Evolutionary conservation across 2,329 filamentous ascomycete species (phyloP).

Genomic region (Penicillium vulpinum): DNA sequence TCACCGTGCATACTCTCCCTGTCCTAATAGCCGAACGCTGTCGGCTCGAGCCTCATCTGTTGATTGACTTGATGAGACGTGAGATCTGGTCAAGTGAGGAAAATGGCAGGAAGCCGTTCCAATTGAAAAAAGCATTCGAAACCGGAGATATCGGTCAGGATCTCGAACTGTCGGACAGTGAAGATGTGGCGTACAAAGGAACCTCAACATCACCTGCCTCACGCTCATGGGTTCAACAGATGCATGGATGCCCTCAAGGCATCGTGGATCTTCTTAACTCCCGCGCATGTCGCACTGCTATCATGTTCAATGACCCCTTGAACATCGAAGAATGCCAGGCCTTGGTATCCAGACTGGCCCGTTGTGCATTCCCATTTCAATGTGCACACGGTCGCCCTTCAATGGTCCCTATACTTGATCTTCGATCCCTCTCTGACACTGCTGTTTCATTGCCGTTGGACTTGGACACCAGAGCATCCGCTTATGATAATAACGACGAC

Average conservation of each 20-base stretch:
- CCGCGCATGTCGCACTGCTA: slow-evolving; percentile 50
- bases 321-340: slow-evolving; percentile 39
- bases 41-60: slow-evolving; percentile 66
- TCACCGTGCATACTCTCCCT: slow-evolving; percentile 64
- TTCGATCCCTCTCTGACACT: slow-evolving; percentile 19
- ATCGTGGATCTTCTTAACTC: slow-evolving; percentile 65
- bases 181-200: neutral
- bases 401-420: slow-evolving; percentile 47
- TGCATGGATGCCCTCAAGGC: slow-evolving; percentile 70
- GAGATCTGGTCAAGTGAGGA: slow-evolving; percentile 70
- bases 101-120: slow-evolving; percentile 23
- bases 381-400: slow-evolving; percentile 53
- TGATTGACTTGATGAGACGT: slow-evolving; percentile 71
- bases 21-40: slow-evolving; percentile 74
- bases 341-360: slow-evolving; percentile 40
- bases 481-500: slow-evolving; percentile 5
- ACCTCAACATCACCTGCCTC: neutral
- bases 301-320: slow-evolving; percentile 54
- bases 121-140: slow-evolving; percentile 7
- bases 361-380: slow-evolving; percentile 51
- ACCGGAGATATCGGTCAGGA: neutral
- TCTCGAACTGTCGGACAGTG: neutral
- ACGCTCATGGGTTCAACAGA: slow-evolving; percentile 58
- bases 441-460: neutral
- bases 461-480: neutral